phyloP scores from a whole-genome alignment of 148 eudicot species.

The Selenicereus undatus region DNA sequence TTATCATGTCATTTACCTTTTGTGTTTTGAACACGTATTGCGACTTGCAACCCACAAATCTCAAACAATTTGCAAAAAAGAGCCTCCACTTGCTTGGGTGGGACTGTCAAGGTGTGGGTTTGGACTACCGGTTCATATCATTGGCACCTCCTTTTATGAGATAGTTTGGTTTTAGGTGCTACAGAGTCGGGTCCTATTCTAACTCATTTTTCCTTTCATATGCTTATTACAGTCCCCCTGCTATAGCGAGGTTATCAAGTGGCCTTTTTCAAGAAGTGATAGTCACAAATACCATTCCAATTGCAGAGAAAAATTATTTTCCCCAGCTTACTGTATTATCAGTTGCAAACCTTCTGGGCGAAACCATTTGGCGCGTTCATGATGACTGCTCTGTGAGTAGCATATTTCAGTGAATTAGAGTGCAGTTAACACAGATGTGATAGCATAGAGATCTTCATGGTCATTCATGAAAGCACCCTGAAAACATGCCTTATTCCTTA shows the following conservation, averaged over 20 bases:
- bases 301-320: slow-evolving; percentile 70
- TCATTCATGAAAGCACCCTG: background rate
- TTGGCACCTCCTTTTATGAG: too few relatives aligned
- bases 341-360: slow-evolving; percentile 89
- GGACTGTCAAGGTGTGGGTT: too few relatives aligned
- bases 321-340: slow-evolving; percentile 88
- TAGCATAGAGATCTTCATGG: background rate
- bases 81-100: too few relatives aligned
- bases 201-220: background rate
- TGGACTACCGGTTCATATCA: too few relatives aligned
- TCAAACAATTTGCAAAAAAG: too few relatives aligned
- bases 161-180: background rate
- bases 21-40: too few relatives aligned
- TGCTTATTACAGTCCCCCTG: slow-evolving; percentile 66
- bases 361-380: slow-evolving; percentile 94
- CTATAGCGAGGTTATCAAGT: slow-evolving; percentile 79
- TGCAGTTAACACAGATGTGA: background rate
- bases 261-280: slow-evolving; percentile 94
- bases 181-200: background rate
- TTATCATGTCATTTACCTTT: too few relatives aligned
- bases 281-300: slow-evolving; percentile 82
- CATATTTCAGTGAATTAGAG: slow-evolving; percentile 18
- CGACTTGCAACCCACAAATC: too few relatives aligned
- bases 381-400: slow-evolving; percentile 87
- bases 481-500: background rate